Conservation (phyloP, 345 rosid species). For the Sonneratia alba region DNA sequence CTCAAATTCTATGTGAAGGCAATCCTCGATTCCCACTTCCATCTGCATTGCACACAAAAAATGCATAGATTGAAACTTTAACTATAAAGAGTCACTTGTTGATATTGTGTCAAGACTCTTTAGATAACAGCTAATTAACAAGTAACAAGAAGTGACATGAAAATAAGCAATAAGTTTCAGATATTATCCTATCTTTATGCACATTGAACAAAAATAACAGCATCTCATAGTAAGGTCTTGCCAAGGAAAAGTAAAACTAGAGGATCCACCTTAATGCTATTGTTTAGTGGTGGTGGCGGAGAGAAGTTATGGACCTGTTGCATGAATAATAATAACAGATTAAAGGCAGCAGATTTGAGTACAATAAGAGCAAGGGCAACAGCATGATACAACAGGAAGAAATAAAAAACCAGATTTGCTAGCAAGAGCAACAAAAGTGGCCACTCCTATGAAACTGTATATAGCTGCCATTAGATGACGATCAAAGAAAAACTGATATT, state of each 20-base stretch:
- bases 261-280: conserved; percentile 76
- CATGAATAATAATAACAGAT: background rate
- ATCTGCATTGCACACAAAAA: conserved; percentile 34
- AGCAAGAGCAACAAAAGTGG: background rate
- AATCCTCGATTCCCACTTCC: conserved; percentile 99
- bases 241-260: background rate
- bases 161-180: background rate
- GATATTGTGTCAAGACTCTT: background rate
- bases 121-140: background rate
- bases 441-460: background rate
- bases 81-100: conserved; percentile 1
- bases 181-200: background rate
- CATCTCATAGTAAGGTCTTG: background rate
- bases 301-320: conserved; percentile 77
- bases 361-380: too few relatives aligned
- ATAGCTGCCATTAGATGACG: background rate
- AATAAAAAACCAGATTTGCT: background rate
- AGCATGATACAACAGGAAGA: background rate
- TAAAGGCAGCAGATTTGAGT: background rate
- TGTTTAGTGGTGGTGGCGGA: conserved; percentile 70
- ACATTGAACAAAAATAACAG: background rate
- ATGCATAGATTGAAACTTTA: background rate
- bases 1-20: conserved; percentile 95
- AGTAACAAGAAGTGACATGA: background rate
- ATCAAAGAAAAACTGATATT: background rate